Base-by-base conservation (phyloP, 2,329 filamentous ascomycete species). In the Trichoderma koningii region DNA sequence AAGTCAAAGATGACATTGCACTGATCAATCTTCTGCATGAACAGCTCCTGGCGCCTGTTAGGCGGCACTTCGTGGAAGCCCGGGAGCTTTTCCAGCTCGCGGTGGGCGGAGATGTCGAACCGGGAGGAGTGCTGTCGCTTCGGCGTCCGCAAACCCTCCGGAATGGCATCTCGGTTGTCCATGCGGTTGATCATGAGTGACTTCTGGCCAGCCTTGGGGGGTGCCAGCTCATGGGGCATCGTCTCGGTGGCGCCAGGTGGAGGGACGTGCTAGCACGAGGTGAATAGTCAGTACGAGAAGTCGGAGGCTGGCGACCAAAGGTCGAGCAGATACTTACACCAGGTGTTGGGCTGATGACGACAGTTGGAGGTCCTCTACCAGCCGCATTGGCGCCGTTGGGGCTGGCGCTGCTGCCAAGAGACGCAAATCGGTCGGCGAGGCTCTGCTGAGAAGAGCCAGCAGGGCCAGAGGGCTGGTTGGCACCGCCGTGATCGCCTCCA, bases 1-100 rank as follows among this genome's bases (percentile, higher is more conserved):
- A 99, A 99, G 80, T 99, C 95, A 76, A 99, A 99, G 73, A 99
- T 99, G 81, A 99, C 96, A 76, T 99, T 99, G 83, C 95, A 99
- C 77, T 99, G 95, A 73, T 98, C 95, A 71, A 99, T 95, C 84
- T 99, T 99, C 76, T 98, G 93, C 93, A 99, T 97, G 80, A 99
- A 99, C 19, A 99, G 86, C 72, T 98, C 94, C 79, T 97, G 93
- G 68, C 95, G 88, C 68, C 94, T 88, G 76, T 96, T 96, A 17
- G 95, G 95, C 12, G 94, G 91, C 28, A 98, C 95, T 78, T 99
- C 95, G 74, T 99, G 95, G 78, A 99, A 99, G 42, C 95, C 95
- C 1, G 95, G 94, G 26, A 99, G 83, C 80, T 99, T 99, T 78
- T 99, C 95, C 57, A 99, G 84, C 77, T 99, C 95, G 73, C 95